Conservation (phyloP, 2,329 filamentous ascomycete species). For the Curvularia lunata region DNA sequence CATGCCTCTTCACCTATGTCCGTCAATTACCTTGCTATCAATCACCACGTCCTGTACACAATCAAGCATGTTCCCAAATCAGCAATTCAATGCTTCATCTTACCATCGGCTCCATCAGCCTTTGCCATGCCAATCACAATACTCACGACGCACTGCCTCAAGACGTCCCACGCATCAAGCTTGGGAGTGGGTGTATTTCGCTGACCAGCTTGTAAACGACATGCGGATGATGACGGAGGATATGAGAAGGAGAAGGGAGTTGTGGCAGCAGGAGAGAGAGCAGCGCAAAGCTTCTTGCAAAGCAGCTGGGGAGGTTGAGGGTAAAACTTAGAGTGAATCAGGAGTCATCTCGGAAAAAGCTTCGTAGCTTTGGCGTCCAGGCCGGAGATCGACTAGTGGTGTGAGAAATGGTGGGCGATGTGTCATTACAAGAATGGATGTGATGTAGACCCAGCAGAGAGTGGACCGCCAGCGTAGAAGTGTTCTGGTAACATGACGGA, state of each 20-base stretch:
- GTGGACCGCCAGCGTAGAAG: too few relatives aligned
- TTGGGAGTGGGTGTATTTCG: conserved; percentile 12
- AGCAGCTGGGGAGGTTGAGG: background rate
- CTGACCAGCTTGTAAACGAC: conserved; percentile 7
- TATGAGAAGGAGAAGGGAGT: conserved; percentile 9
- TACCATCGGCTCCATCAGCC: conserved; percentile 1
- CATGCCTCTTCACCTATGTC: background rate
- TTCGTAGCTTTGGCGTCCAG: background rate
- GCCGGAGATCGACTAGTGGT: background rate
- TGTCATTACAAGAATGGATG: background rate
- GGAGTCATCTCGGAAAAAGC: background rate
- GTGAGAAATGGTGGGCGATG: background rate
- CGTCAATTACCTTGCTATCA: background rate
- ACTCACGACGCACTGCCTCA: background rate
- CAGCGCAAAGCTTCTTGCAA: background rate
- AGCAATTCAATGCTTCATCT: background rate
- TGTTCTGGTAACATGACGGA: too few relatives aligned
- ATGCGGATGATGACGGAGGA: conserved; percentile 12
- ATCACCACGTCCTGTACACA: background rate
- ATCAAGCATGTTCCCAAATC: conserved; percentile 4
- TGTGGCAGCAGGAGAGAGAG: conserved; percentile 15
- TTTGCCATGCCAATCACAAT: background rate
- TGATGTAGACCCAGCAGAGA: background rate
- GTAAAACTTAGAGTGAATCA: too few relatives aligned
- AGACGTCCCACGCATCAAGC: background rate